A percentile compares a stretch with the other conserved stretches of the same genome.
phyloP scores from a whole-genome alignment of 2,329 filamentous ascomycete genomes.

The Arthrobotrys musiformis region DNA sequence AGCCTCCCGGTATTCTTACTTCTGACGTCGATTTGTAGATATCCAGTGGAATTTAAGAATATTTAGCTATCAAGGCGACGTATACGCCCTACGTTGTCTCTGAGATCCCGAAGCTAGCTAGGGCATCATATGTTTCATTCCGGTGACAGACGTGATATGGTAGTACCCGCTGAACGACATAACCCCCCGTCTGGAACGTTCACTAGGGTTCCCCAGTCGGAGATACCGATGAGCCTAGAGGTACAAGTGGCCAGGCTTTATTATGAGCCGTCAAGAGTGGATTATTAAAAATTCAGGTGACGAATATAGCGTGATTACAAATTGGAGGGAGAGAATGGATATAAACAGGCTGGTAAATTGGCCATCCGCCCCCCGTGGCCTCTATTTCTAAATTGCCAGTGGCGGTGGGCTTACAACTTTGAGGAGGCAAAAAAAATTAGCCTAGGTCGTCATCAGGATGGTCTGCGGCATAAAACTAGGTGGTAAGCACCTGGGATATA shows the following conservation, averaged over 20 bases:
- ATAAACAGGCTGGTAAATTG: background rate
- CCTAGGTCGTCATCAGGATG: constrained; percentile 33
- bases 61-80: background rate
- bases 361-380: background rate
- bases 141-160: constrained; percentile 18
- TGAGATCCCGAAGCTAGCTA: background rate
- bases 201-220: constrained; percentile 21
- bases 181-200: constrained; percentile 3
- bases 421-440: constrained; percentile 42
- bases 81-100: constrained; percentile 7
- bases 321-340: constrained; percentile 23
- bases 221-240: constrained; percentile 27
- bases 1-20: background rate
- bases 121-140: constrained; percentile 38
- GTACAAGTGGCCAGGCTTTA: constrained; percentile 4
- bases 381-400: constrained; percentile 23
- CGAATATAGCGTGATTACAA: constrained; percentile 50
- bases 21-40: constrained; percentile 6
- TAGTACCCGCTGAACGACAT: constrained; percentile 8
- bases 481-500: constrained; percentile 3
- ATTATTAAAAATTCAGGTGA: constrained; percentile 49
- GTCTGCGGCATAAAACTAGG: constrained; percentile 19
- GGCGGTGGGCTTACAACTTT: constrained; percentile 50
- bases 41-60: background rate
- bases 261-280: background rate